These are phyloP conservation scores for Miamiensis avidus DNA, from an alignment of 169 alveolate species.

Conservation along the genomic window DNA sequence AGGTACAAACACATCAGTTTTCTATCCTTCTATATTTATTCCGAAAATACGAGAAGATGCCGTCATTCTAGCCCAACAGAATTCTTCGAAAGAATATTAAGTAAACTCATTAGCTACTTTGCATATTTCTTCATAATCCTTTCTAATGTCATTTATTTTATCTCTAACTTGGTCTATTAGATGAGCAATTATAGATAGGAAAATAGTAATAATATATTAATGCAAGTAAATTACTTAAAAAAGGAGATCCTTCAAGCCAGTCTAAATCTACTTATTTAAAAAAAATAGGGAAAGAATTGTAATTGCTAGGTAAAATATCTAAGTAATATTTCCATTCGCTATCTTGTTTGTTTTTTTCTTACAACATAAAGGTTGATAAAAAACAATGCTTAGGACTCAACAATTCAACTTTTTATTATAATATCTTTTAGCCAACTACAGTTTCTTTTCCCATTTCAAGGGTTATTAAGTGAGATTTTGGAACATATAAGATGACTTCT, in stretches of 20 bases:
- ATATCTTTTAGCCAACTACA: constrained; percentile 67
- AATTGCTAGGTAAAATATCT: constrained; percentile 73
- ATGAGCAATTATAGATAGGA: neutral
- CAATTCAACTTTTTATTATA: constrained; percentile 54
- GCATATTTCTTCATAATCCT: constrained; percentile 78
- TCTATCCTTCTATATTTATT: constrained; percentile 65
- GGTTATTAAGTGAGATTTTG: constrained; percentile 75
- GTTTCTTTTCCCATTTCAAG: constrained; percentile 78
- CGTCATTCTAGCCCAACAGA: constrained; percentile 78
- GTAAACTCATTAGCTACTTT: constrained; percentile 66
- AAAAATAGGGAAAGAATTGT: constrained; percentile 77
- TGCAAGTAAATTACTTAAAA: constrained; percentile 39
- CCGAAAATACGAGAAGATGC: constrained; percentile 82
- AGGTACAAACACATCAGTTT: constrained; percentile 88
- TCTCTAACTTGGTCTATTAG: constrained; percentile 54
- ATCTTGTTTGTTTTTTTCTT: constrained; percentile 62
- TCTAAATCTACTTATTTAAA: constrained; percentile 75
- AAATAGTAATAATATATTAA: neutral
- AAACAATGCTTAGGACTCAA: constrained; percentile 82
- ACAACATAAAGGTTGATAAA: constrained; percentile 67
- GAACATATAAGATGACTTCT: constrained; percentile 61
- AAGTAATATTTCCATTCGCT: constrained; percentile 70
- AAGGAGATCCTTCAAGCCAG: constrained; percentile 81
- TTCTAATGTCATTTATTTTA: constrained; percentile 69
- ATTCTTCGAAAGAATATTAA: constrained; percentile 68